phyloP scores from a whole-genome alignment of 2,329 filamentous ascomycete genomes.

The Coniochaeta prunicola region DNA sequence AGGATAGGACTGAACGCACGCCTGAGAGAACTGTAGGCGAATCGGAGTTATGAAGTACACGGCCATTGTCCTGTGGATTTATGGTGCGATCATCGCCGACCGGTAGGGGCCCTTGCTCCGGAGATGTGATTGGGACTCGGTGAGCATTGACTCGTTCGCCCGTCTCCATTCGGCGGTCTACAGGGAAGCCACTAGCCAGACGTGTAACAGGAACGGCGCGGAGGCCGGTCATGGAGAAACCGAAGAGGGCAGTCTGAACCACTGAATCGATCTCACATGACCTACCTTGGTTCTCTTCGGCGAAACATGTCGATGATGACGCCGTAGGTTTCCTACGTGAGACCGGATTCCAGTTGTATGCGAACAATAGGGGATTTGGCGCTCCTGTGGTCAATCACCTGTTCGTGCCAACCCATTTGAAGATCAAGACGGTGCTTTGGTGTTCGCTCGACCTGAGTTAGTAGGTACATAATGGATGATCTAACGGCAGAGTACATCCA shows the following conservation, averaged over 20 bases:
- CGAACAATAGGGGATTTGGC: background rate
- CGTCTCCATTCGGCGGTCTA: background rate
- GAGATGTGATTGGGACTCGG: slow-evolving; percentile 10
- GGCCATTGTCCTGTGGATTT: slow-evolving; percentile 3
- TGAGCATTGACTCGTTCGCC: slow-evolving; percentile 7
- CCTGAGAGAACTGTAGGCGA: slow-evolving; percentile 3
- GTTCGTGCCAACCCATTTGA: background rate
- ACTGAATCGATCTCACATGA: background rate
- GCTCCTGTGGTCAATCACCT: background rate
- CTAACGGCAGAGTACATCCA: background rate
- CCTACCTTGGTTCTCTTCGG: background rate
- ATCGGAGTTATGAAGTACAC: slow-evolving; percentile 10
- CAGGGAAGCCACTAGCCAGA: background rate
- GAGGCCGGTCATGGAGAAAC: background rate
- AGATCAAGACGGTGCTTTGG: background rate
- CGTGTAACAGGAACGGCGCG: background rate
- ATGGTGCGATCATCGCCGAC: slow-evolving; percentile 4
- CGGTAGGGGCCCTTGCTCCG: slow-evolving; percentile 7
- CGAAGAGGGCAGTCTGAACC: background rate
- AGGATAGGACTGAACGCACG: background rate
- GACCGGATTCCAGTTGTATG: background rate
- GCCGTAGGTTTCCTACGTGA: background rate
- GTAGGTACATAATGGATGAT: background rate
- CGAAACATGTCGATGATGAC: background rate
- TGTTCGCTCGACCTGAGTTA: background rate